A percentile compares a stretch with the other conserved stretches of the same genome.
Evolutionary conservation across 305 asterid genomes (phyloP).

Genomic region (Fraxinus xanthoxyloides): DNA sequence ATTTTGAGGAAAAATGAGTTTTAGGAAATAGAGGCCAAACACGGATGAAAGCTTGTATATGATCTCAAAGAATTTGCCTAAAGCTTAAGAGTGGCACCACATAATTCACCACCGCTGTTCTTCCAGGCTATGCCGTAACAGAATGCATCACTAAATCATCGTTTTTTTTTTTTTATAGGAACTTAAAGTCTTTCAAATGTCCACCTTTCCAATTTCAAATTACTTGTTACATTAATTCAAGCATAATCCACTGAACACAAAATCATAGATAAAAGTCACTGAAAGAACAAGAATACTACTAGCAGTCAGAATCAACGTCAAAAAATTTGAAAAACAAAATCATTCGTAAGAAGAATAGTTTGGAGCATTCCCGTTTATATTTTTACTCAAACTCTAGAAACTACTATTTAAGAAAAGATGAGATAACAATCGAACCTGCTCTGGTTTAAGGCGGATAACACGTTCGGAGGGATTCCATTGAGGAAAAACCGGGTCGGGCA

Average conservation of each 20-base stretch:
- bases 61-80: neutral
- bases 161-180: neutral
- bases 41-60: neutral
- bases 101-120: neutral
- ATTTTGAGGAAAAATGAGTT: neutral
- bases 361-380: neutral
- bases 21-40: neutral
- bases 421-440: constrained; percentile 48
- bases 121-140: neutral
- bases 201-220: neutral
- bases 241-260: neutral
- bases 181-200: neutral
- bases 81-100: neutral
- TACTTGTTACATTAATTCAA: neutral
- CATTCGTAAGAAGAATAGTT: neutral
- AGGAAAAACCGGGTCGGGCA: constrained; percentile 57
- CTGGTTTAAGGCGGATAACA: constrained; percentile 59
- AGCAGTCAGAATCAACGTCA: neutral
- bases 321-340: neutral
- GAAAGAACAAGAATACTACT: neutral
- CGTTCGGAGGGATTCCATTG: constrained; percentile 92
- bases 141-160: neutral
- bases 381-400: constrained; percentile 12
- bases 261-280: neutral
- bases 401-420: neutral